Base-by-base conservation (phyloP, 305 asterid genomes). In the Salvia sclarea region DNA sequence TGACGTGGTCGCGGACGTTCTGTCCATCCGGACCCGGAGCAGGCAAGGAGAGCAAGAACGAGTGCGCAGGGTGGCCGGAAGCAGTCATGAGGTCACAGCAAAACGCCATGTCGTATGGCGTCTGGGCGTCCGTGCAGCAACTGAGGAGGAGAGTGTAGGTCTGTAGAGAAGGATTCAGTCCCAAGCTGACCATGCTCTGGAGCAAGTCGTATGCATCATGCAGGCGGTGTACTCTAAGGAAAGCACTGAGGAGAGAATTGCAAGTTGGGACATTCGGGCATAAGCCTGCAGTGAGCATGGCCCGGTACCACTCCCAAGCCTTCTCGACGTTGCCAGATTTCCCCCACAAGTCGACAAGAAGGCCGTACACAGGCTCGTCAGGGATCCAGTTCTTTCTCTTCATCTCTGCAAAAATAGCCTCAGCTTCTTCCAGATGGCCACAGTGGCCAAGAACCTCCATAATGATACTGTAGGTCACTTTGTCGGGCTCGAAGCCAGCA, bases 361-460 rank as follows among this genome's bases (percentile, higher is more conserved):
- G 96, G 30, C 98, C 98, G 30, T 93, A 93, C 45, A 86, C 96
- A 1, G 97, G 97, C 79, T 93, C 98, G 37, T 93, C 98, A 0
- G 98, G 98, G n/a, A 93, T 79, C 97, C 97, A 93, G 44, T 91
- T 88, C 78, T 84, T 93, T 24, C 86, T 74, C 71, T 82, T 88
- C 98, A 93, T 88, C 81, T 93, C 97, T 0, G 73, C 69, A 71
- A 93, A 93, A 66, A 93, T 78, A 8, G 86, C 95, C 87, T 93
- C 98, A 1, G 94, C 95, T 82, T 93, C 98, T n/a, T 91, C 97
- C 28, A 91, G 81, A 77, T 81, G 85, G 55, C 98, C 98, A 74
- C 92, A 91, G 54, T 93, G 97, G 55, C 98, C 98, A 59, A 93
- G 92, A 65, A 88, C 98, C 80, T 93, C 98, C 98, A 93, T 93